Conservation (phyloP, 2,329 filamentous ascomycete species). For the Aspergillus fructus region DNA sequence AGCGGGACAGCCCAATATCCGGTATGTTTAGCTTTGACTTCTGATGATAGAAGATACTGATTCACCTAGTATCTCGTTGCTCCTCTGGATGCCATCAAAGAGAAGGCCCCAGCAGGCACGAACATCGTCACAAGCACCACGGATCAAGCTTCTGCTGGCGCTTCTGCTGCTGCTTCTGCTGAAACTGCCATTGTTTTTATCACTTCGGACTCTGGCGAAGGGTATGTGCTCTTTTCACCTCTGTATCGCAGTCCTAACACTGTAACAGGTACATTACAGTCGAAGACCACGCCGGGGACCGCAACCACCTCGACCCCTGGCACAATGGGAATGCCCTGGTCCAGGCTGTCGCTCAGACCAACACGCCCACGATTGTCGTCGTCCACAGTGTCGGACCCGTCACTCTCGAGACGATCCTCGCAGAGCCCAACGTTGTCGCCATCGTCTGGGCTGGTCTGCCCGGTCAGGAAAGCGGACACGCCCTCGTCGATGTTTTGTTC, state of each 20-base stretch:
- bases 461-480: conserved; percentile 54
- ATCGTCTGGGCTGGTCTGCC: conserved; percentile 65
- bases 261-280: conserved; percentile 43
- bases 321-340: conserved; percentile 9
- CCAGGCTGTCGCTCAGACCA: conserved; percentile 3
- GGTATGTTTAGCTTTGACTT: neutral
- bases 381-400: conserved; percentile 64
- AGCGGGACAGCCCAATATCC: conserved; percentile 71
- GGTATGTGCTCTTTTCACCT: conserved; percentile 17
- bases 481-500: conserved; percentile 48
- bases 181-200: conserved; percentile 50
- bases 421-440: conserved; percentile 63
- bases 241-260: neutral
- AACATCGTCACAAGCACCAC: conserved; percentile 44
- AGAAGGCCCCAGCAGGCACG: conserved; percentile 37
- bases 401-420: conserved; percentile 61
- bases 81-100: conserved; percentile 44
- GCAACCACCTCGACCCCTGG: conserved; percentile 10
- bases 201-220: conserved; percentile 50
- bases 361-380: conserved; percentile 62
- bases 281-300: conserved; percentile 56
- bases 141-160: conserved; percentile 37
- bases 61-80: conserved; percentile 41
- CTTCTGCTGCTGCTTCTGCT: conserved; percentile 37
- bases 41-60: too few species aligned